Conservation (phyloP, 805 yeast genomes). For the Cyberlindnera japonica region DNA sequence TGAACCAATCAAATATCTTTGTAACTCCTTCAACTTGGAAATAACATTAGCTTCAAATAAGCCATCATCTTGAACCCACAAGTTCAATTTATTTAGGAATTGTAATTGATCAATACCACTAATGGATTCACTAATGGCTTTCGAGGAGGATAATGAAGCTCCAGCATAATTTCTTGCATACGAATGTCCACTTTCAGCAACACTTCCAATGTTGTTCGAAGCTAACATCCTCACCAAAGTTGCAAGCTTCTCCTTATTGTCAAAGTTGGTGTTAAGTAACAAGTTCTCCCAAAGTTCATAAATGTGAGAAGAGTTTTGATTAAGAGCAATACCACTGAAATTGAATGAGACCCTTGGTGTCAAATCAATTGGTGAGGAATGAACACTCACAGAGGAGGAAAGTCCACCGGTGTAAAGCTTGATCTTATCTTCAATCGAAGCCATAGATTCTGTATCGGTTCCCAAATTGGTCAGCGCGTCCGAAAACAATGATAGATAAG, state of each 20-base stretch:
- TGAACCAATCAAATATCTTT: constrained; percentile 40
- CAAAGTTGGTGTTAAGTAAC: constrained; percentile 65
- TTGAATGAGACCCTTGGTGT: constrained; percentile 51
- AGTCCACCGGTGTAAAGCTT: constrained; percentile 84
- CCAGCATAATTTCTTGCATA: constrained; percentile 70
- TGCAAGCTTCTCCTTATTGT: constrained; percentile 62
- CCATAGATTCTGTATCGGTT: constrained; percentile 66
- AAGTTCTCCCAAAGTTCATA: constrained; percentile 66
- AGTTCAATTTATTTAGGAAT: constrained; percentile 59
- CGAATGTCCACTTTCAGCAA: constrained; percentile 86
- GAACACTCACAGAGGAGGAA: constrained; percentile 54
- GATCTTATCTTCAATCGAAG: constrained; percentile 80
- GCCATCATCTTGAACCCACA: constrained; percentile 45
- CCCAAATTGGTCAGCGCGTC: constrained; percentile 85
- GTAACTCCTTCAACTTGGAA: constrained; percentile 57
- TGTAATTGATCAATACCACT: constrained; percentile 77
- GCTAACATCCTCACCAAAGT: constrained; percentile 70
- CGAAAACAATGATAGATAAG: constrained; percentile 72
- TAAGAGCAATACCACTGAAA: constrained; percentile 66
- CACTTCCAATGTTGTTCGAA: constrained; percentile 70
- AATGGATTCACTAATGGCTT: constrained; percentile 57
- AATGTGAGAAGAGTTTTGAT: constrained; percentile 56
- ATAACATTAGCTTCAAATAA: constrained; percentile 53
- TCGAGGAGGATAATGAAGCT: constrained; percentile 57
- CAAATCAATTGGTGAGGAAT: constrained; percentile 50